Base-by-base conservation (phyloP, 2,329 filamentous ascomycete genomes). In the Fusarium sp. region DNA sequence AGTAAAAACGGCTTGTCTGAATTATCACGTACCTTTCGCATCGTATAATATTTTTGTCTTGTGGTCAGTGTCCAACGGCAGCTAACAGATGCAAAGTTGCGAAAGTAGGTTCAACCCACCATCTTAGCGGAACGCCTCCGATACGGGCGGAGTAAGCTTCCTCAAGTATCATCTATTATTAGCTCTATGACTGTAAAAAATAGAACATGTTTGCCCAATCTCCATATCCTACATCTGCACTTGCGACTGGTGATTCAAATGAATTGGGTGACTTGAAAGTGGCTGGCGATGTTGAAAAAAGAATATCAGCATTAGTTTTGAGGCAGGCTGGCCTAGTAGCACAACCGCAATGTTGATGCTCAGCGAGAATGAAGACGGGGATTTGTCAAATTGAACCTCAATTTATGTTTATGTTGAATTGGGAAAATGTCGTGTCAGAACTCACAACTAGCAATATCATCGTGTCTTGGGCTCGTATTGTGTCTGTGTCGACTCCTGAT, bases 1-100 rank as follows among this genome's bases (percentile, higher is more conserved):
- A 89, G 83, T 90, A 88, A 84, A 56, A 85, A 70, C 77, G 85
- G 87, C 86, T 88, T 85, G 79, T 85, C 87, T 89, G 75, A 76
- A 39, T 36, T 40, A 46, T 34, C 32, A 56, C 44, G 46, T 25
- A 35, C 51, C 50, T 47, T 51, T 53, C 45, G 31, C 10, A 40
- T 44, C 39, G 15, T 39, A 24, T 34, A 43, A 15, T 29, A 9
- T 39, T 15, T 44, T 53, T 8, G 35, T 58, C 51, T 40, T 11
- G 6, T 28, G 45, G 40, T 28, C 22, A 4, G 31, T 15, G 50
- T 40, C 39, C 19, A 44, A 46, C 35, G 51, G 47, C 13, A 34
- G 53, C 62, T 65, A 66, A 65, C 49, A 32, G 42, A 47, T 45
- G 39, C 32, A 66, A 7, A 19, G 19, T 41, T 12, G 8, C 12